A percentile compares a stretch with the other conserved stretches of the same genome.
phyloP scores from a whole-genome alignment of 2,329 filamentous ascomycete species.

The Fusarium mexicanum region DNA sequence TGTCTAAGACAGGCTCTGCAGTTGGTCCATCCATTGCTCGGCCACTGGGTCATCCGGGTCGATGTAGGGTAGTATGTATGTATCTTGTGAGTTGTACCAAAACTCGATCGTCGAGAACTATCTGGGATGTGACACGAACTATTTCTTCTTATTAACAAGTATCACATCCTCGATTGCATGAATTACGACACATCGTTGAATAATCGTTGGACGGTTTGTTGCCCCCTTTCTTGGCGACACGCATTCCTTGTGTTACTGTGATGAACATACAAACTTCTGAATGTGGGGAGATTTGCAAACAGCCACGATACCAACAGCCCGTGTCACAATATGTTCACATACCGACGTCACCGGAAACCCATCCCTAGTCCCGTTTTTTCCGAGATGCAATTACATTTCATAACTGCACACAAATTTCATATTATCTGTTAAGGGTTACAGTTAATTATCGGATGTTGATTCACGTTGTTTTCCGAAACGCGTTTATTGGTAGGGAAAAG shows the following conservation, averaged over 20 bases:
- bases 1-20: constrained; percentile 20
- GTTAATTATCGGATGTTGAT: not conserved
- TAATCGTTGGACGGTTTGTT: not conserved
- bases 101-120: not conserved
- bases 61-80: constrained; percentile 29
- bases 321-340: constrained; percentile 18
- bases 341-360: constrained; percentile 12
- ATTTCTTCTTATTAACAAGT: not conserved
- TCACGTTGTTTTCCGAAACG: constrained; percentile 25
- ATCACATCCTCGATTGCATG: not conserved
- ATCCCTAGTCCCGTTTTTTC: not conserved
- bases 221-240: constrained; percentile 25
- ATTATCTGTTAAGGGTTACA: not conserved
- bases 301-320: constrained; percentile 34
- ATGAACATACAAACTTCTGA: constrained; percentile 9
- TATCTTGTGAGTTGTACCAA: not conserved
- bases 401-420: not conserved
- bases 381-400: not conserved
- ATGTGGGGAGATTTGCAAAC: constrained; percentile 22
- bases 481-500: constrained; percentile 27
- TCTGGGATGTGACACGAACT: not conserved
- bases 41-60: not conserved
- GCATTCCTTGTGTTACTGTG: constrained; percentile 28
- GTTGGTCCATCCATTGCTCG: constrained; percentile 6
- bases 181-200: not conserved